Evolutionary conservation across 225 moss, liverwort and hornwort species (phyloP).

Genomic region (Pseudisothecium myosuroides): DNA sequence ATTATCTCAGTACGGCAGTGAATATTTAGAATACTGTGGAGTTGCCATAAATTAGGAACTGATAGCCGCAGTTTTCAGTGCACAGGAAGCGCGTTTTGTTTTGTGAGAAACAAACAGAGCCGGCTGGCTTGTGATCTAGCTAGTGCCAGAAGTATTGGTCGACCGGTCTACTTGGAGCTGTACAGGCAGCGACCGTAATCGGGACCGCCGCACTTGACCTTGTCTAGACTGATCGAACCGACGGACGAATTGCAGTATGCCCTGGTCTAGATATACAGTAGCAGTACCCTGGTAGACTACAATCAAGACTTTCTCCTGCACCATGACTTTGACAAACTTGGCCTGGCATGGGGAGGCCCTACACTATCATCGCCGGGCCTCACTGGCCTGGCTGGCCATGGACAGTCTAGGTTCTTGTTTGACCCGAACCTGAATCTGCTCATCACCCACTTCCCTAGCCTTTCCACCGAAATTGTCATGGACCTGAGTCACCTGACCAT

Average conservation of each 20-base stretch:
- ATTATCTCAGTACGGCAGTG: neutral
- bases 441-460: neutral
- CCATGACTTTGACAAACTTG: slow-evolving; percentile 17
- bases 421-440: neutral
- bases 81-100: neutral
- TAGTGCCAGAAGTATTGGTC: neutral
- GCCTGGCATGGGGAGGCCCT: neutral
- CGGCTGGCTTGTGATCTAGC: neutral
- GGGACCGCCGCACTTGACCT: slow-evolving; percentile 20
- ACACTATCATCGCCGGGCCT: neutral
- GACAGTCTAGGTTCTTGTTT: neutral
- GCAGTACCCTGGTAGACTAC: neutral
- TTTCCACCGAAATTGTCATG: neutral
- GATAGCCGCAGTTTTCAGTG: neutral
- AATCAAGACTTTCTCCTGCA: slow-evolving; percentile 8
- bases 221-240: neutral
- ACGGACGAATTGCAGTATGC: neutral
- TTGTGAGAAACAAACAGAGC: neutral
- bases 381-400: neutral
- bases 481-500: neutral
- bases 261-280: neutral
- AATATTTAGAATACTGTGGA: neutral
- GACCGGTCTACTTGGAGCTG: neutral
- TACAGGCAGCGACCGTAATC: neutral
- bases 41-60: neutral